Evolutionary conservation across 2,329 filamentous ascomycete genomes (phyloP).

Genomic region (Ophiostoma triangulosporum): DNA sequence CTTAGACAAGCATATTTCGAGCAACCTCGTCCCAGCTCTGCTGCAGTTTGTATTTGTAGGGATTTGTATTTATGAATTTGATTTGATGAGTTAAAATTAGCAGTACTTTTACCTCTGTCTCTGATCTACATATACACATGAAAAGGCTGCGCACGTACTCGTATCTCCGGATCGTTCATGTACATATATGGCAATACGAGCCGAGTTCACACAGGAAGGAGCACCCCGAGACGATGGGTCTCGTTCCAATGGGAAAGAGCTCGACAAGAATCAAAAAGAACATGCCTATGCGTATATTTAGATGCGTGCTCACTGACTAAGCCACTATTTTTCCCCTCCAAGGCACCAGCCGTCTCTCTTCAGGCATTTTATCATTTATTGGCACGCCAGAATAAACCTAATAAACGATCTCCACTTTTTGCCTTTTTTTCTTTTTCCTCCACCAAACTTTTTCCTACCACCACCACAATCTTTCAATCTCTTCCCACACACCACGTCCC

Average conservation of each 20-base stretch:
- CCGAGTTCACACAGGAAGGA: not conserved
- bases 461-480: conserved; percentile 3
- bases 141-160: no score
- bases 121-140: no score
- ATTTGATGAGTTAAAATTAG: no score
- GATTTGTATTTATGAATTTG: no score
- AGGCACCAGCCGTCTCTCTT: not conserved
- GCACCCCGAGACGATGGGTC: not conserved
- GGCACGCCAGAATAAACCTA: not conserved
- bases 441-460: conserved; percentile 2
- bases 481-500: not conserved
- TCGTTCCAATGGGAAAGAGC: not conserved
- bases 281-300: not conserved
- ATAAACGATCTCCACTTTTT: not conserved
- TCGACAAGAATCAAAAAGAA: not conserved
- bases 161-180: no score
- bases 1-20: conserved; percentile 1
- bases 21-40: not conserved
- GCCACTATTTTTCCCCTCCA: not conserved
- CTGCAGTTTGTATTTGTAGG: no score
- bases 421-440: conserved; percentile 4
- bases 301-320: not conserved
- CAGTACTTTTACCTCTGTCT: no score
- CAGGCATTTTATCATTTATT: not conserved
- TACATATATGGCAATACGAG: not conserved